Conservation (phyloP, 73 alveolate genomes). For the Stentor coeruleus region DNA sequence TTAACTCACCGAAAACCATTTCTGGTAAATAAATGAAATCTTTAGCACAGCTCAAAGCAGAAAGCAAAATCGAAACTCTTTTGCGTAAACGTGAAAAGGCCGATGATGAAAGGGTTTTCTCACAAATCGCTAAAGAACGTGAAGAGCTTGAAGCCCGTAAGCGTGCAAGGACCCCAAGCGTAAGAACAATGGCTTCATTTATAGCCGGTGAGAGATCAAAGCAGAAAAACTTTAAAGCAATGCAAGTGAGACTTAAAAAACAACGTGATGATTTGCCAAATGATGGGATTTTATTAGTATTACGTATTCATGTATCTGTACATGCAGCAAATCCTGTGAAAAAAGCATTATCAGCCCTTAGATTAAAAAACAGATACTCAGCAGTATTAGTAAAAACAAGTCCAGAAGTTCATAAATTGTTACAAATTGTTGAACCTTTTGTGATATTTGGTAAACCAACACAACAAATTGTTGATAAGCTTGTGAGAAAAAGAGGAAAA, state of each 20-base stretch:
- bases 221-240: not conserved
- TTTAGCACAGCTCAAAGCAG: conserved; percentile 12
- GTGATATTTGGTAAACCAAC: not conserved
- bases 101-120: not conserved
- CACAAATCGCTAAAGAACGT: conserved; percentile 16
- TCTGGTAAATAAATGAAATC: conserved; percentile 12
- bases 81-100: conserved; percentile 15
- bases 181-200: not conserved
- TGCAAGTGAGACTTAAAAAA: not conserved
- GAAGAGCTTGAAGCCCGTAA: conserved; percentile 3
- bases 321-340: conserved; percentile 17
- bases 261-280: not conserved
- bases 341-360: not conserved
- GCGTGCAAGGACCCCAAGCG: not conserved
- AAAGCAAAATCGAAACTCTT: conserved; percentile 10
- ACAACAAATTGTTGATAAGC: not conserved
- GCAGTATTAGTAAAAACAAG: not conserved
- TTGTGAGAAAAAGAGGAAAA: conserved; percentile 10
- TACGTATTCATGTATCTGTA: conserved; percentile 14
- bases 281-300: not conserved
- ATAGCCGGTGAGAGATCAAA: conserved; percentile 3
- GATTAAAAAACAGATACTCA: conserved; percentile 11
- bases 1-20: too few species aligned
- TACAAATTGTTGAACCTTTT: conserved; percentile 11
- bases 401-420: not conserved